Evolutionary conservation across 2,329 filamentous ascomycete species (phyloP), one percentile per base, ranked within the genome.

Genomic region (Aureobasidium mangrovei): DNA sequence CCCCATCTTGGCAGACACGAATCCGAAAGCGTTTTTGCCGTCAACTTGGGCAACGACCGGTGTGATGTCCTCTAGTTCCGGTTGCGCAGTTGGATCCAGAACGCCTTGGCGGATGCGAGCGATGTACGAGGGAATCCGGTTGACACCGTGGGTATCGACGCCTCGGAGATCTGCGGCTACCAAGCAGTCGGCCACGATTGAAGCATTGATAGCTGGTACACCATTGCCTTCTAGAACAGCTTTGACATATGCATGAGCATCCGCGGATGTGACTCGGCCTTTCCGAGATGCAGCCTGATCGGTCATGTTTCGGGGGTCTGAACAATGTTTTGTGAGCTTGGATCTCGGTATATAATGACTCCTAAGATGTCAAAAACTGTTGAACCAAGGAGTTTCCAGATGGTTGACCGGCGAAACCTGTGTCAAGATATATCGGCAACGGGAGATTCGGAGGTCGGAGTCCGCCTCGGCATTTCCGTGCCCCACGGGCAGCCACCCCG

Each of bases 141-240:
- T 87, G 66, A 85, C 81, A 57, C 83, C 86, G 64, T 90, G 86
- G 0, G 84, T 87, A 64, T 90, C 86, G 18, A 90, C 82, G 38
- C 85, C 86, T 32, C 86, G 82, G 0, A 90, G 77, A 61, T 91
- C 86, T 9, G 86, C 86, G 32, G 80, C 78, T 1, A 90, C 75
- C 2, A 91, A 78, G 56, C 82, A 85, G 53, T 72, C 69, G 8
- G 85, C 81, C 12, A 88, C 70, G 24, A 80, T 80, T 7, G 69
- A 58, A 27, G 86, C 84, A 58, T 86, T 78, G 2, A 72, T 63
- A 0, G 67, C 55, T 0, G 80, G 68, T 0, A 86, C 81, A 2
- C 78, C 78, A 61, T 87, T 81, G 12, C 74, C 81, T 54, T 68
- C 63, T 29, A 86, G 75, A 10, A 86, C 69, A 6, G 70, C 69